These are phyloP conservation scores for Rhamnella rubrinervis DNA, from an alignment of 331 rosid genomes.

Conservation along the genomic window DNA sequence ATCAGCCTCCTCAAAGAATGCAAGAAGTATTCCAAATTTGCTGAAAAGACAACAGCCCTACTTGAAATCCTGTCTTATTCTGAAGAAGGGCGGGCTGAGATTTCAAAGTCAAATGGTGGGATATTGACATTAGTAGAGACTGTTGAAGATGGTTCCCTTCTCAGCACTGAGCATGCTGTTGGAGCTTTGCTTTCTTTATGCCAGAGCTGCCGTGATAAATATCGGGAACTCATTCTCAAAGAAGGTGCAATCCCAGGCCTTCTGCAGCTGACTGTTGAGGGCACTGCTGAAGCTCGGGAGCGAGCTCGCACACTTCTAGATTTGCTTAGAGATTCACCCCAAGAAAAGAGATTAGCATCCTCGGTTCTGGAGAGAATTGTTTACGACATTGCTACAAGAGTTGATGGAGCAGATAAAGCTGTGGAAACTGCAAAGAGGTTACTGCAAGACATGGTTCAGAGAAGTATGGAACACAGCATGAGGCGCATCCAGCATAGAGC, in stretches of 20 bases:
- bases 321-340: slow-evolving; percentile 81
- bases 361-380: slow-evolving; percentile 73
- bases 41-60: slow-evolving; percentile 75
- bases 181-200: slow-evolving; percentile 69
- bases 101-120: slow-evolving; percentile 62
- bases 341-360: slow-evolving; percentile 58
- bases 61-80: slow-evolving; percentile 72
- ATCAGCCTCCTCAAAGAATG: slow-evolving; percentile 84
- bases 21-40: slow-evolving; percentile 83
- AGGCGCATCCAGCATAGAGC: slow-evolving; percentile 52
- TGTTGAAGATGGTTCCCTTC: slow-evolving; percentile 82
- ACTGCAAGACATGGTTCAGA: slow-evolving; percentile 79
- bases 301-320: slow-evolving; percentile 69
- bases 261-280: slow-evolving; percentile 72
- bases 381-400: slow-evolving; percentile 67
- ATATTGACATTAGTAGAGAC: slow-evolving; percentile 80
- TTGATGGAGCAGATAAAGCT: slow-evolving; percentile 79
- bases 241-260: slow-evolving; percentile 95
- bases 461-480: slow-evolving; percentile 72
- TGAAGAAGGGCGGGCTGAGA: slow-evolving; percentile 66
- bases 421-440: slow-evolving; percentile 71
- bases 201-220: slow-evolving; percentile 70
- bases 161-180: slow-evolving; percentile 78
- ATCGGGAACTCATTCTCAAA: slow-evolving; percentile 71
- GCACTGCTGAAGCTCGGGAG: slow-evolving; percentile 69